phyloP scores from a whole-genome alignment of 1,139 yeast genomes.

The Candida sanyaensis region DNA sequence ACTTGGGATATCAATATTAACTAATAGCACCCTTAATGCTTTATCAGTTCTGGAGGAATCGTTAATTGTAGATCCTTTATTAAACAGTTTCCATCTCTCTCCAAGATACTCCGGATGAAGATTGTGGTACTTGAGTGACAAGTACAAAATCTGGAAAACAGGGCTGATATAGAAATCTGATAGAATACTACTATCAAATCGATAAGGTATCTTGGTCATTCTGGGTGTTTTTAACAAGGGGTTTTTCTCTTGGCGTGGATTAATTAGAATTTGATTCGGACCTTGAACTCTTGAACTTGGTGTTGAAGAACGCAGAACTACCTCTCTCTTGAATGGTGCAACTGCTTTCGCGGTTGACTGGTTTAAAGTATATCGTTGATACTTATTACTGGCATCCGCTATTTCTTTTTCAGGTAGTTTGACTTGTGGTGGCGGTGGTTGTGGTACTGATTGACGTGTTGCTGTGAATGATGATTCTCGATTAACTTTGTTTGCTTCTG shows the following conservation, averaged over 20 bases:
- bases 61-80: slow-evolving; percentile 32
- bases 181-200: slow-evolving; percentile 37
- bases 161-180: slow-evolving; percentile 70
- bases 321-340: slow-evolving; percentile 5
- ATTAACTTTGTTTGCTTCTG: slow-evolving; percentile 4
- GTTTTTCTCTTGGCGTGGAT: slow-evolving; percentile 44
- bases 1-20: slow-evolving; percentile 77
- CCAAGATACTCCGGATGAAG: slow-evolving; percentile 86
- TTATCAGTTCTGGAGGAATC: slow-evolving; percentile 47
- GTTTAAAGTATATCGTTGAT: slow-evolving; percentile 5
- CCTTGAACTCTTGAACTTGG: slow-evolving; percentile 16
- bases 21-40: slow-evolving; percentile 62
- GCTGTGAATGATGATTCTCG: slow-evolving; percentile 3
- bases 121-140: slow-evolving; percentile 80
- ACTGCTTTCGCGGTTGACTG: slow-evolving; percentile 13
- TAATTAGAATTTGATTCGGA: slow-evolving; percentile 29
- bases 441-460: slow-evolving; percentile 3
- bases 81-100: slow-evolving; percentile 60
- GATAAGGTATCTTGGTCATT: slow-evolving; percentile 40
- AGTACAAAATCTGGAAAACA: slow-evolving; percentile 66
- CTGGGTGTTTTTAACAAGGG: slow-evolving; percentile 41
- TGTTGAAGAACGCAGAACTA: slow-evolving; percentile 6
- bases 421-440: slow-evolving; percentile 1
- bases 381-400: not conserved
- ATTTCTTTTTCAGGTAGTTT: no score